phyloP scores from a whole-genome alignment of 2,329 filamentous ascomycete genomes.

The Stemphylium beticola region DNA sequence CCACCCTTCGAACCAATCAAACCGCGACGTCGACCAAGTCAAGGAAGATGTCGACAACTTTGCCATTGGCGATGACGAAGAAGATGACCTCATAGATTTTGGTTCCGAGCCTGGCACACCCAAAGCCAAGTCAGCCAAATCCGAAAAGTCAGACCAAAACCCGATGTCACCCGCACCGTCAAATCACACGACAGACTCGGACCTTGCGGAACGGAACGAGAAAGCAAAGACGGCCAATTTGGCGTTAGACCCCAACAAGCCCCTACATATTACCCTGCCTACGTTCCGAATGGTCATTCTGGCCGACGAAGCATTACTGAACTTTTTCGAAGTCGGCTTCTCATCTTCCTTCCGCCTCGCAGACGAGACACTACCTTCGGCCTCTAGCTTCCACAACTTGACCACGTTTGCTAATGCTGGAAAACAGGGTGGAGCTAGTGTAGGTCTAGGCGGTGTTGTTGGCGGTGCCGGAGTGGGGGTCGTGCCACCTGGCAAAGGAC shows the following conservation, averaged over 20 bases:
- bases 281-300: conserved; percentile 99
- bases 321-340: conserved; percentile 97
- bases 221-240: conserved; percentile 81
- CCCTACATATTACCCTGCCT: conserved; percentile 91
- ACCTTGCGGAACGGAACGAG: conserved; percentile 43
- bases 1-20: conserved; percentile 64
- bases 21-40: conserved; percentile 36
- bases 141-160: conserved; percentile 34
- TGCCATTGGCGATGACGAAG: conserved; percentile 73
- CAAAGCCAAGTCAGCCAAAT: conserved; percentile 40
- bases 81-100: conserved; percentile 68
- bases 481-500: conserved; percentile 71
- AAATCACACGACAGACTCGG: conserved; percentile 31
- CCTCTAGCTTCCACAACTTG: conserved; percentile 69
- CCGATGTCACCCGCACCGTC: conserved; percentile 35
- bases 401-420: conserved; percentile 81
- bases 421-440: conserved; percentile 52
- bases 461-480: conserved; percentile 58
- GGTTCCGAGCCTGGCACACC: conserved; percentile 49
- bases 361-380: conserved; percentile 62
- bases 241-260: conserved; percentile 89
- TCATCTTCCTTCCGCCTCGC: conserved; percentile 89
- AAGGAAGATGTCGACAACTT: conserved; percentile 63
- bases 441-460: conserved; percentile 52
- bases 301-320: conserved; percentile 91